Conservation (phyloP, 108 stramenopile genomes). For the Cyclotella choctawhatcheeana region DNA sequence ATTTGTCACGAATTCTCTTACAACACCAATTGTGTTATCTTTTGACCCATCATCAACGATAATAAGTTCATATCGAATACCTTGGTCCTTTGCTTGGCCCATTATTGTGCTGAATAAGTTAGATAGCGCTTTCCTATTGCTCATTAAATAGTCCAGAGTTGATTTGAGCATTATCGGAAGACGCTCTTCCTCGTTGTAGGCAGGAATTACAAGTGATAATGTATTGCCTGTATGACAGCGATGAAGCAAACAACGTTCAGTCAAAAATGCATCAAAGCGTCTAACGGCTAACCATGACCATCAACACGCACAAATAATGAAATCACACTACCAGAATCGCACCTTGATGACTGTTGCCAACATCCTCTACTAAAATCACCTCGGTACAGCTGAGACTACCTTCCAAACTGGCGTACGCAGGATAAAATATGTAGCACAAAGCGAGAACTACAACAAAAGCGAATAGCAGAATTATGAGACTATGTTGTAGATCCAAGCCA, state of each 20-base stretch:
- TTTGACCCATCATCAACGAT: slow-evolving; percentile 86
- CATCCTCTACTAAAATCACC: slow-evolving; percentile 29
- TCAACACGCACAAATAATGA: neutral
- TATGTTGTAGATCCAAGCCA: neutral
- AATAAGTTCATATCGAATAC: slow-evolving; percentile 62
- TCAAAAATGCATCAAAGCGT: too few species aligned
- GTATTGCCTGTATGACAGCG: slow-evolving; percentile 20
- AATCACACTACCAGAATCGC: slow-evolving; percentile 14
- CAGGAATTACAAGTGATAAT: slow-evolving; percentile 91
- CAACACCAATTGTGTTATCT: slow-evolving; percentile 65
- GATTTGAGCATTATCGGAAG: slow-evolving; percentile 87
- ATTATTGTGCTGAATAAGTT: slow-evolving; percentile 12
- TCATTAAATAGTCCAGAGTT: slow-evolving; percentile 69
- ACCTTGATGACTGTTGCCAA: too few species aligned
- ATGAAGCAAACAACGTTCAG: too few species aligned
- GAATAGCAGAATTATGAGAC: neutral
- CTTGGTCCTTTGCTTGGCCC: neutral
- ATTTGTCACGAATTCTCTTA: slow-evolving; percentile 49
- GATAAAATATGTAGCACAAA: slow-evolving; percentile 49
- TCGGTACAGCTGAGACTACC: slow-evolving; percentile 36
- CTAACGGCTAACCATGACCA: neutral
- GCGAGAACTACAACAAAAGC: slow-evolving; percentile 4
- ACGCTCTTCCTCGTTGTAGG: slow-evolving; percentile 94
- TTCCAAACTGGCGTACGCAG: slow-evolving; percentile 28
- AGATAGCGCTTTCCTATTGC: slow-evolving; percentile 27